These are phyloP conservation scores for Phytopythium mirpurense DNA, from an alignment of 352 stramenopile genomes.

Conservation along the genomic window DNA sequence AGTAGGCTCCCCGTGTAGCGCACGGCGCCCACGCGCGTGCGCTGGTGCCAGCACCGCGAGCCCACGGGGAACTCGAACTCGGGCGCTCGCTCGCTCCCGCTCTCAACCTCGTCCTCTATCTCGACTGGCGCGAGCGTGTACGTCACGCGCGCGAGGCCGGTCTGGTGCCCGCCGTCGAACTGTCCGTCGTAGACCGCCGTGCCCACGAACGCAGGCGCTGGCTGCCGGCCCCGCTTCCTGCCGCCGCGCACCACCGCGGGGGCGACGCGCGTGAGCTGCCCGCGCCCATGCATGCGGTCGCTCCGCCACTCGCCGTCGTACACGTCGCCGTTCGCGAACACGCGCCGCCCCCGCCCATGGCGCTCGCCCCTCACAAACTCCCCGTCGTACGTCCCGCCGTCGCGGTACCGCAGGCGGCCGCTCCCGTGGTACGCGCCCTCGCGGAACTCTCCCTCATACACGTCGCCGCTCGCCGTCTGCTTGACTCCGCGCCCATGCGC, in stretches of 20 bases:
- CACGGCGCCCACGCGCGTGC: constrained; percentile 12
- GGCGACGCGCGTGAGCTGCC: constrained; percentile 24
- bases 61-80: constrained; percentile 64
- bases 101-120: constrained; percentile 3
- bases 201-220: not conserved
- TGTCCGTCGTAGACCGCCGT: constrained; percentile 41
- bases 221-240: not conserved
- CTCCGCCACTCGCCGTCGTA: constrained; percentile 56
- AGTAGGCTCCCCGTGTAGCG: constrained; percentile 44
- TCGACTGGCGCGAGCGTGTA: constrained; percentile 23
- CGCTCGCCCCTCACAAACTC: constrained; percentile 40
- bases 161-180: constrained; percentile 43
- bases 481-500: constrained; percentile 52
- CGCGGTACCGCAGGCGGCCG: constrained; percentile 34
- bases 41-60: constrained; percentile 57
- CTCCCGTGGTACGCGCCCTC: constrained; percentile 41
- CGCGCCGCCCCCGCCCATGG: constrained; percentile 38
- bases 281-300: constrained; percentile 55
- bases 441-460: constrained; percentile 60
- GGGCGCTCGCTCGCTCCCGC: constrained; percentile 31
- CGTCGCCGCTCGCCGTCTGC: constrained; percentile 56
- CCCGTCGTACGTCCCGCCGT: constrained; percentile 57
- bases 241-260: not conserved
- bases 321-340: constrained; percentile 45
- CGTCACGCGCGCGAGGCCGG: constrained; percentile 30